These are phyloP conservation scores for Cenchrus purpureus DNA, from an alignment of 176 grass and related monocot genomes.

Conservation along the genomic window DNA sequence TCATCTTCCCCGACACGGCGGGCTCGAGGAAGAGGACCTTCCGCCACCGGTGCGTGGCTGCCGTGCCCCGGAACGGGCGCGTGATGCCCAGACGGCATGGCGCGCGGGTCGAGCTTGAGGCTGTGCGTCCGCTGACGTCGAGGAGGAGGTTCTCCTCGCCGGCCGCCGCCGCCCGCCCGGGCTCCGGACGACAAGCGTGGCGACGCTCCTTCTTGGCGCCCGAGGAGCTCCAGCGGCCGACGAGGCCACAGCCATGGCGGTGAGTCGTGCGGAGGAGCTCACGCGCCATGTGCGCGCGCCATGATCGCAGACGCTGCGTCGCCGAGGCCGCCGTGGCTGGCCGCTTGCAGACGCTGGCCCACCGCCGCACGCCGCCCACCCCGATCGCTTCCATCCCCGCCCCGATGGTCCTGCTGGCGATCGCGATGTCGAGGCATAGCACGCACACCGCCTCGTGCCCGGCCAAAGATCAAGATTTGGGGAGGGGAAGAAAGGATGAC, in stretches of 20 bases:
- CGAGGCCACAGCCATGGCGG: too few species aligned
- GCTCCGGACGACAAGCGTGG: constrained; percentile 23
- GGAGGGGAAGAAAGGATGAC: too few species aligned
- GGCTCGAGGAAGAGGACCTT: constrained; percentile 30
- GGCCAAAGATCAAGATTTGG: too few species aligned
- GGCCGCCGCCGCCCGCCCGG: not conserved
- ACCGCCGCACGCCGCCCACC: constrained; percentile 1
- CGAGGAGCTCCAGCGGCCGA: not conserved
- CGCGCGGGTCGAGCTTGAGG: constrained; percentile 30
- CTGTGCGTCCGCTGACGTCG: constrained; percentile 26
- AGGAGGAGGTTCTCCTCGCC: constrained; percentile 23
- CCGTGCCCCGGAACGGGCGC: not conserved
- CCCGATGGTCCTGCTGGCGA: not conserved
- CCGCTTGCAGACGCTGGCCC: too few species aligned
- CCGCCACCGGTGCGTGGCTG: too few species aligned
- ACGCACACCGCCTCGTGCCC: too few species aligned
- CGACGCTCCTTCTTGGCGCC: not conserved
- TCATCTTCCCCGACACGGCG: not conserved
- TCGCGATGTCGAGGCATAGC: too few species aligned
- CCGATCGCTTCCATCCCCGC: constrained; percentile 34
- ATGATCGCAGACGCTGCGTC: too few species aligned
- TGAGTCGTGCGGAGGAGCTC: constrained; percentile 46
- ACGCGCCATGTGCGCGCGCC: constrained; percentile 37
- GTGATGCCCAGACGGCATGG: constrained; percentile 31
- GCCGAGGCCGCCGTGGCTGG: constrained; percentile 42